Evolutionary conservation across 495 filamentous ascomycete genomes (phyloP), one percentile per base, ranked within the genome.

Genomic region (Pyrenopolyporus hunteri): DNA sequence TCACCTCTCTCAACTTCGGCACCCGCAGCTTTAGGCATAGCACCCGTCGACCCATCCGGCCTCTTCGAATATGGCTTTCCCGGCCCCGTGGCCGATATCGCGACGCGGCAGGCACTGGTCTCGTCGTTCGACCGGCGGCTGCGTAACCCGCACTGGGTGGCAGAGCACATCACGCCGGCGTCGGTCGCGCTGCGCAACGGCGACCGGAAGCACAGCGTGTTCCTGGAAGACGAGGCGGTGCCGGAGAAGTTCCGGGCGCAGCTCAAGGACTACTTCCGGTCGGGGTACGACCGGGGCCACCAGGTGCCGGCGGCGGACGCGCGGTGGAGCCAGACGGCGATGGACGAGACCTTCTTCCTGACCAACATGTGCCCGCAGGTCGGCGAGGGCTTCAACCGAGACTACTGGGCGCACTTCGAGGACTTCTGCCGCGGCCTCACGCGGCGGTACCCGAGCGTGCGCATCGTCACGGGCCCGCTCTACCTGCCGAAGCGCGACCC

Each of bases 341-440:
- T 98, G 88, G 87, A 98, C 76, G 90, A 87, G 40, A 98, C 94
- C 1, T 98, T 98, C 70, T 83, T 81, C 63, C 83, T 98, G 33
- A 88, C 80, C 69, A 98, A 98, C 76, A 98, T 98, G 93, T 96
- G 91, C 65, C 94, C 94, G 13, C 94, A 98, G 74, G 93, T 98
- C 2, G 94, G 94, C 45, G 90, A 94, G 70, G 94, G 94, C 23
- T 98, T 98, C 79, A 98, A 98, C 75, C 82, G 94, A 14, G 94
- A 98, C 75, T 96, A 98, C 84, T 98, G 94, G 94, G 87, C 95
- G 46, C 95, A 98, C 70, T 93, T 98, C 67, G 94, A 98, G 75
- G 92, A 96, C 64, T 98, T 98, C 73, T 96, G 95, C 74, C 84
- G 94, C 2, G 79, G 90, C 6, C 80, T 98, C 26, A 90, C 93